Base-by-base conservation (phyloP, 164 flowering plant genomes). In the Tetrastigma voinierianum region DNA sequence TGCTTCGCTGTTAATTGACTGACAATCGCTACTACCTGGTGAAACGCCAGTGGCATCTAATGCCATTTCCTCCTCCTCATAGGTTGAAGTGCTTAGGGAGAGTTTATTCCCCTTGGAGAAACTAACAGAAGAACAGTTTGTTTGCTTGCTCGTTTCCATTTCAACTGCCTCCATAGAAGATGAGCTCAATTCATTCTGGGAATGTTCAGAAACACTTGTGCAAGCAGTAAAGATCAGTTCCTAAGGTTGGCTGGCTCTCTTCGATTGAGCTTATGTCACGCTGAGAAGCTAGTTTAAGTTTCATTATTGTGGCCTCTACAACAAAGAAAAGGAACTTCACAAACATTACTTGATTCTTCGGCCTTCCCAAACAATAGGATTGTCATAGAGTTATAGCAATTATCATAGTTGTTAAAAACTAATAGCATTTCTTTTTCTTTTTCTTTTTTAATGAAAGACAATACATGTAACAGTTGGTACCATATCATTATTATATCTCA, bases 221-320 rank as follows among this genome's bases (percentile, higher is more conserved):
- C 58, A 45, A 46, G 5, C 13, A 59, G 44, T 17, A n/a, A n/a
- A n/a, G n/a, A 32, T 62, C 69, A 2, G 59, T 47, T 45, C 61
- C 69, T n/a, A n/a, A n/a, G 17, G 21, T 56, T 44, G 67, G 55
- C 64, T 46, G 56, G 57, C 24, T 32, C 62, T 23, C 66, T 24
- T 68, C 19, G 51, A 61, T 16, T 6, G 76, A 64, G 15, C 61
- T 74, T 64, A 66, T 32, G 17, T 73, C 69, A 23, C 76, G 75
- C 23, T 67, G 82, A 49, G 91, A 81, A 48, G 91, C 93, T 56
- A 72, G 64, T 76, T 79, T 83, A 46, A 90, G 90, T 81, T 87
- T 90, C 79, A 83, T 57, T 19, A 90, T 79, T 9, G 96, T 90
- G 4, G 81, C 75, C 74, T 90, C 96, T 90, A 81, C 80, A 80